A percentile compares a stretch with the other conserved stretches of the same genome.
These are phyloP conservation scores for Alternaria tenuissima DNA, from an alignment of 2,329 filamentous ascomycete genomes.

Conservation along the genomic window DNA sequence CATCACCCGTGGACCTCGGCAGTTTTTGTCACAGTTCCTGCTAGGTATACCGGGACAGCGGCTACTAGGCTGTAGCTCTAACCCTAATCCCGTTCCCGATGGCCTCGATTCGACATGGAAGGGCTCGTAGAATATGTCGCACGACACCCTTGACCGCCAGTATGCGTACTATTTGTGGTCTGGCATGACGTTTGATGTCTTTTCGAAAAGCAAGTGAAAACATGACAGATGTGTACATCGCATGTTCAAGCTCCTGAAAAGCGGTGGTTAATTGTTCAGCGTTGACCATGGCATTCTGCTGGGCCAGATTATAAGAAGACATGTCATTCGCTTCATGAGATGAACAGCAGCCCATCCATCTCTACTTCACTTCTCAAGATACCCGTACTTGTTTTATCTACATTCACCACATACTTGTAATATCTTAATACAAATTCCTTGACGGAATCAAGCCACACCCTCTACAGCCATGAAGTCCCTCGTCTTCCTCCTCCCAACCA, in stretches of 20 bases:
- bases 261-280: neutral
- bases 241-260: neutral
- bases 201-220: conserved; percentile 18
- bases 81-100: conserved; percentile 9
- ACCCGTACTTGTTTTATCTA: neutral
- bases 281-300: neutral
- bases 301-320: conserved; percentile 2
- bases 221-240: conserved; percentile 16
- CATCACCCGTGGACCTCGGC: conserved; percentile 6
- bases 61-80: conserved; percentile 22
- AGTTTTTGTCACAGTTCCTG: neutral
- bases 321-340: neutral
- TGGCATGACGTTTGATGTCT: conserved; percentile 27
- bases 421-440: conserved; percentile 1
- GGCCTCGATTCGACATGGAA: conserved; percentile 15
- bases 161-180: conserved; percentile 13
- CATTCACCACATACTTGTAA: neutral
- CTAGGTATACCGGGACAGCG: conserved; percentile 8
- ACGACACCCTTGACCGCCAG: conserved; percentile 7
- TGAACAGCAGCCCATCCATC: neutral
- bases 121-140: conserved; percentile 3
- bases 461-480: conserved; percentile 26
- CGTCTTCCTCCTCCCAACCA: conserved; percentile 18
- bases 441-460: neutral
- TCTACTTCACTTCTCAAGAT: neutral